Evolutionary conservation across 768 basidiomycete genomes (phyloP).

Genomic region (Pleurotus tuber-regium): DNA sequence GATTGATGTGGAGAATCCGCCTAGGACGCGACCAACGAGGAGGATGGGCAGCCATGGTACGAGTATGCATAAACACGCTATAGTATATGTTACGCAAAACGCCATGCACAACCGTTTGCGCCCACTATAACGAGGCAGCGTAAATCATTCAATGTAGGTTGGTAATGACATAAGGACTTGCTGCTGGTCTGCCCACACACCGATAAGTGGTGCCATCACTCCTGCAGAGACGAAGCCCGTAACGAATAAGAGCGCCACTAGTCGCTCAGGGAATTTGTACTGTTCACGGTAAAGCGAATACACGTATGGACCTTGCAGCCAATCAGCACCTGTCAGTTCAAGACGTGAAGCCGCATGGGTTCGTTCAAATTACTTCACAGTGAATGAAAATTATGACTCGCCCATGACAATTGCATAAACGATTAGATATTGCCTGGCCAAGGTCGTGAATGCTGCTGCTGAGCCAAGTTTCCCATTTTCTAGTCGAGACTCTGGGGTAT

Average conservation of each 20-base stretch:
- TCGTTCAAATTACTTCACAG: not conserved
- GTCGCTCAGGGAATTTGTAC: constrained; percentile 57
- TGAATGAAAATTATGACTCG: constrained; percentile 25
- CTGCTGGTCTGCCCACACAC: constrained; percentile 79
- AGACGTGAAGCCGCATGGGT: constrained; percentile 3
- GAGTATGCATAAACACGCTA: constrained; percentile 58
- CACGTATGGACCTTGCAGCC: constrained; percentile 79
- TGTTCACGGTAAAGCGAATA: constrained; percentile 74
- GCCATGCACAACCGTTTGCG: constrained; percentile 64
- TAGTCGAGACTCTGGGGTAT: constrained; percentile 11
- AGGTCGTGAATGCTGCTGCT: constrained; percentile 21
- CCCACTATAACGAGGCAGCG: constrained; percentile 51
- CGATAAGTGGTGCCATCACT: constrained; percentile 65
- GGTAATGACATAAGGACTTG: constrained; percentile 27
- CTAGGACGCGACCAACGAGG: constrained; percentile 60
- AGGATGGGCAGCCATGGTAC: constrained; percentile 57
- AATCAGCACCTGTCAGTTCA: constrained; percentile 56
- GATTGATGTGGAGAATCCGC: constrained; percentile 73
- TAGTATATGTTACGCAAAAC: constrained; percentile 67
- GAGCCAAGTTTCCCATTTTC: constrained; percentile 12
- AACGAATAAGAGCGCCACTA: constrained; percentile 73
- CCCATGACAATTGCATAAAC: constrained; percentile 79
- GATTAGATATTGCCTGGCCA: constrained; percentile 53
- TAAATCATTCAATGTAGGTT: not conserved
- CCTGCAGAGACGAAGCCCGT: constrained; percentile 74